phyloP scores from a whole-genome alignment of 2,329 filamentous ascomycete species.

The Phoma herbarum region DNA sequence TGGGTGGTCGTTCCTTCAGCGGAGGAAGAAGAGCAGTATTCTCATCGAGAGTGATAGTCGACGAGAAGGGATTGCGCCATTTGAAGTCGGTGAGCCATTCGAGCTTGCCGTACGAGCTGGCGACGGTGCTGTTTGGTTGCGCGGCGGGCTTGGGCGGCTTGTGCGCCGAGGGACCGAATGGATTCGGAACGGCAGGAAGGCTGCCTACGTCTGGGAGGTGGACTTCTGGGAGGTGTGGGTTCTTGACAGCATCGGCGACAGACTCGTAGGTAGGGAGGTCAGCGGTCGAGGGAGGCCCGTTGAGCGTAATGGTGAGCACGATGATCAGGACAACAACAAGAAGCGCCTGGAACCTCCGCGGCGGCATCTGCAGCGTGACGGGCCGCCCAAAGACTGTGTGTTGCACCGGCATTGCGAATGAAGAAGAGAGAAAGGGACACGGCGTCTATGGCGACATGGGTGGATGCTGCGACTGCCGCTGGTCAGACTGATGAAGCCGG shows the following conservation, averaged over 20 bases:
- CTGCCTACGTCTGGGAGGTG: conserved; percentile 39
- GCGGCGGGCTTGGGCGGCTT: conserved; percentile 77
- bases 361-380: conserved; percentile 50
- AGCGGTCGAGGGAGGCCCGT: conserved; percentile 48
- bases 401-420: conserved; percentile 45
- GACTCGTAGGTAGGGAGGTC: conserved; percentile 51
- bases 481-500: conserved; percentile 13
- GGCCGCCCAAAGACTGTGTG: conserved; percentile 45
- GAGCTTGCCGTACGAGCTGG: conserved; percentile 65
- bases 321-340: conserved; percentile 47
- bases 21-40: conserved; percentile 84
- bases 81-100: conserved; percentile 90
- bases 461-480: background rate
- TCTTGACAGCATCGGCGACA: conserved; percentile 51
- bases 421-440: conserved; percentile 8
- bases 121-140: conserved; percentile 78
- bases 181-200: conserved; percentile 49
- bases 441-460: conserved; percentile 15
- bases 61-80: conserved; percentile 91
- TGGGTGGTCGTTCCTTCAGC: conserved; percentile 71
- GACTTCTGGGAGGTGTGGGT: conserved; percentile 47
- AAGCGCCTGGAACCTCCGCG: conserved; percentile 59
- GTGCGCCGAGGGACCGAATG: conserved; percentile 75
- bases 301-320: conserved; percentile 45
- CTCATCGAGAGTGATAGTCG: conserved; percentile 79